Base-by-base conservation (phyloP, 2,329 filamentous ascomycete genomes). In the Fusarium sp. region DNA sequence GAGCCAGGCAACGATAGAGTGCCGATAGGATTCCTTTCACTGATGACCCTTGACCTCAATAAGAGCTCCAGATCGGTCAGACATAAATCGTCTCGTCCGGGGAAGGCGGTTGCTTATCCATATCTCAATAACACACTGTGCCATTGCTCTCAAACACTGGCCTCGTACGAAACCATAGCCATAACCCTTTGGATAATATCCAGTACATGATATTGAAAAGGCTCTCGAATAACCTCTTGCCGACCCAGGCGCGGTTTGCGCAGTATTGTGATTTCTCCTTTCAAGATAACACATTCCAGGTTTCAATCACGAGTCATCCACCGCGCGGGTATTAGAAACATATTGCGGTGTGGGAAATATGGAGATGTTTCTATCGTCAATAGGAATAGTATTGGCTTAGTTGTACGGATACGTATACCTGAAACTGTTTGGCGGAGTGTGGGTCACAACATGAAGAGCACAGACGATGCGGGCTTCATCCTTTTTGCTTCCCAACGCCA, bases 341-440 rank as follows among this genome's bases (percentile, higher is more conserved):
- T 19, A 31, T 42, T 52, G 59, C 57, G 49, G 57, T 58, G 62
- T 43, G 56, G 24, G 38, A 57, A 46, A 39, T 50, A 70, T 70
- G 57, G 67, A 53, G 57, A 56, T 59, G 53, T 47, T 40, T 21
- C 39, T 67, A 52, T 64, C 50, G 15, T 52, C 33, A 24, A 67
- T 46, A 31, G 47, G 24, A 49, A 24, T 42, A 49, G 46, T 44
- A 15, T 21, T 24, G 34, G 59, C 45, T 39, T 58, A 64, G 61
- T 58, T 58, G 61, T 64, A 57, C 51, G 21, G 39, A 33, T 58
- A 44, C 46, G 46, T 65, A 46, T 28, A 69, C 67, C 67, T 69
- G 67, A 69, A 69, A 69, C 67, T 60, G 57, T 62, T 67, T 69
- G 42, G 53, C 55, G 45, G 49, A 43, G 57, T 70, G 62, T 67